These are phyloP conservation scores for Immersiporthe knoxdaviesiana DNA, from an alignment of 2,329 filamentous ascomycete species.

Conservation along the genomic window DNA sequence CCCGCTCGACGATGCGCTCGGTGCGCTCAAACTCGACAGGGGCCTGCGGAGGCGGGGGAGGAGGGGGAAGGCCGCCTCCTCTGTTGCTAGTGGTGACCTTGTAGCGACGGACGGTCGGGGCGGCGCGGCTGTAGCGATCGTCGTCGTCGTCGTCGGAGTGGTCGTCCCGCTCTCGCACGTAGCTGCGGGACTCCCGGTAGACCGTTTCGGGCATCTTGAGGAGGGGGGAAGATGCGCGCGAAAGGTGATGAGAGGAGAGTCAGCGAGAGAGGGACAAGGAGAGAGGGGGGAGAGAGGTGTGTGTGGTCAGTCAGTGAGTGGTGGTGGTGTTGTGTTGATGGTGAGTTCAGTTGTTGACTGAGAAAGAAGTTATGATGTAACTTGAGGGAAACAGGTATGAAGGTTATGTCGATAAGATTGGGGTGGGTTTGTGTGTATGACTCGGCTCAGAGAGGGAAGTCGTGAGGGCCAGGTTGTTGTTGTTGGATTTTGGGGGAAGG, in stretches of 20 bases:
- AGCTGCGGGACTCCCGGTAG: constrained; percentile 41
- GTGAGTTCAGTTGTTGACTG: background rate
- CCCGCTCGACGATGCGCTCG: constrained; percentile 38
- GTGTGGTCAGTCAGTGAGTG: background rate
- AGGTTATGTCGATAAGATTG: no score
- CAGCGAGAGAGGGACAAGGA: background rate
- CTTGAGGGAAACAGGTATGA: background rate
- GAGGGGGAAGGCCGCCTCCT: background rate
- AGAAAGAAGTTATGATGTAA: constrained; percentile 12
- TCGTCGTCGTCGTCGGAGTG: constrained; percentile 51
- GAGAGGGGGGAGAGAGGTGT: background rate
- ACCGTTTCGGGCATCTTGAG: constrained; percentile 37
- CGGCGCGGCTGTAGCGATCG: constrained; percentile 45
- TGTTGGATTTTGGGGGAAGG: no score
- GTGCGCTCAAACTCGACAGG: constrained; percentile 44
- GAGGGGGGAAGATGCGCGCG: constrained; percentile 8
- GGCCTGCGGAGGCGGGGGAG: constrained; percentile 15
- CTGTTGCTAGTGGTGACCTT: constrained; percentile 48
- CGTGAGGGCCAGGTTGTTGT: background rate
- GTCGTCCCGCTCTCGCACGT: constrained; percentile 37
- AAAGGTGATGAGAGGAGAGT: constrained; percentile 1
- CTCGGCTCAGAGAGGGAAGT: background rate
- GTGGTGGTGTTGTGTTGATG: background rate
- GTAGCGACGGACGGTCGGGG: constrained; percentile 53
- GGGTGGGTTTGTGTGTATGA: background rate